Evolutionary conservation across 2,329 filamentous ascomycete species (phyloP).

Genomic region (Gaeumannomyces tritici): DNA sequence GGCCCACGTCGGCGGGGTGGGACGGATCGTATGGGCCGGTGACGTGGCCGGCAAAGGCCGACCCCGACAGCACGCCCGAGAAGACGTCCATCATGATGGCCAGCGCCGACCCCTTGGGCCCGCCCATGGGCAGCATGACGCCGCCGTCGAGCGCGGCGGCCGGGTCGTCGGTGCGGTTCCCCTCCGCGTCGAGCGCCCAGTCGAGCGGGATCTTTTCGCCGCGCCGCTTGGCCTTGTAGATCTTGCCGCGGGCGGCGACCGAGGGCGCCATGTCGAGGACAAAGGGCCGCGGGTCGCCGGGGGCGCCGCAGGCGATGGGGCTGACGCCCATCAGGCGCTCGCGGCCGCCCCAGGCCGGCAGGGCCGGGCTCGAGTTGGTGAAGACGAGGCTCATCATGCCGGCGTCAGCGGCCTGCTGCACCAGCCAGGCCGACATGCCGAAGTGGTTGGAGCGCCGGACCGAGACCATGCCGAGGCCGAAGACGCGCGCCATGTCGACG

Average conservation of each 20-base stretch:
- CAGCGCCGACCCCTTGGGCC: constrained; percentile 69
- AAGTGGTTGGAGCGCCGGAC: constrained; percentile 75
- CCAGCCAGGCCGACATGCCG: constrained; percentile 74
- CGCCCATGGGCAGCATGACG: constrained; percentile 80
- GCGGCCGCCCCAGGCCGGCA: constrained; percentile 62
- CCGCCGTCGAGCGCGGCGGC: constrained; percentile 55
- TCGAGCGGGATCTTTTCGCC: constrained; percentile 60
- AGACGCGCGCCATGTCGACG: constrained; percentile 52
- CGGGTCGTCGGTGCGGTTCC: constrained; percentile 62
- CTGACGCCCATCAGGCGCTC: constrained; percentile 64
- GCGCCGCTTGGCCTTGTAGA: constrained; percentile 58
- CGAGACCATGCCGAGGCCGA: constrained; percentile 67
- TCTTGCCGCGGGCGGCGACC: constrained; percentile 61
- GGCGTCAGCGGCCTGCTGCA: constrained; percentile 66
- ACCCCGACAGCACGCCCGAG: constrained; percentile 67
- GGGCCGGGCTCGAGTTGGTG: constrained; percentile 61
- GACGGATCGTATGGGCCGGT: constrained; percentile 67
- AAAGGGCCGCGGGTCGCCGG: constrained; percentile 49
- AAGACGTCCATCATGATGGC: constrained; percentile 87
- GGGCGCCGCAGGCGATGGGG: constrained; percentile 68
- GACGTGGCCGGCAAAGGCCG: constrained; percentile 69
- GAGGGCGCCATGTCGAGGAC: constrained; percentile 69
- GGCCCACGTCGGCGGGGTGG: constrained; percentile 60
- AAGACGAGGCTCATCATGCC: constrained; percentile 63
- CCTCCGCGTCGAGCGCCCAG: constrained; percentile 69